phyloP scores from a whole-genome alignment of 2,329 filamentous ascomycete genomes.

The Trichoderma gracile region DNA sequence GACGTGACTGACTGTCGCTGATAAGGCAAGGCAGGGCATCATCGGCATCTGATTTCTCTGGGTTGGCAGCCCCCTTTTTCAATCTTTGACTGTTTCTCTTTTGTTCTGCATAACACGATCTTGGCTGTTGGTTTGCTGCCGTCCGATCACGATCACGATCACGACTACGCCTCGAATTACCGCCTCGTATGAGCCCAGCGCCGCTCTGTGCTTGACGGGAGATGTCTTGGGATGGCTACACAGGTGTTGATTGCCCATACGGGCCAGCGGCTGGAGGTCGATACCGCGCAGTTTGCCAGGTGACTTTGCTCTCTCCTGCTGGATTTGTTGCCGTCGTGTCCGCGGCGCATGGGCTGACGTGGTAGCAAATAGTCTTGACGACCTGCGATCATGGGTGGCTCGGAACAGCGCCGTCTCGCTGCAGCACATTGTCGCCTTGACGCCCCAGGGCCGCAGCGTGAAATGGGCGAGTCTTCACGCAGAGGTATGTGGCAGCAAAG shows the following conservation, averaged over 20 bases:
- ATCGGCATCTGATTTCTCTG: not conserved
- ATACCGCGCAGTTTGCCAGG: slow-evolving; percentile 74
- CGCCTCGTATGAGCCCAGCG: slow-evolving; percentile 29
- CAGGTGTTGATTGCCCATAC: slow-evolving; percentile 91
- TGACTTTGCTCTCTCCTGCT: slow-evolving; percentile 49
- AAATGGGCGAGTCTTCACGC: slow-evolving; percentile 76
- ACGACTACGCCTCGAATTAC: not conserved
- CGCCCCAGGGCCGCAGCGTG: slow-evolving; percentile 78
- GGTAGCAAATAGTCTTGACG: slow-evolving; percentile 66
- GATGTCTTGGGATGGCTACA: slow-evolving; percentile 75
- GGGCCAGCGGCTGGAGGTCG: slow-evolving; percentile 79
- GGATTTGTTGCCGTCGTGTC: not conserved
- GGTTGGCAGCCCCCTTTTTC: slow-evolving; percentile 1
- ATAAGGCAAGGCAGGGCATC: slow-evolving; percentile 13
- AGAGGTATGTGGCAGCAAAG: slow-evolving; percentile 58
- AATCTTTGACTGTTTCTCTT: not conserved
- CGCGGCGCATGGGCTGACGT: not conserved
- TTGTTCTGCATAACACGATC: not conserved
- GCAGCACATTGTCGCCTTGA: slow-evolving; percentile 84
- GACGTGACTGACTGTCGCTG: not conserved
- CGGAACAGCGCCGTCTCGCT: slow-evolving; percentile 71
- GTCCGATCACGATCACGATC: not conserved
- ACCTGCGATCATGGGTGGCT: slow-evolving; percentile 78
- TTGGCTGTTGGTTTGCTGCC: not conserved
- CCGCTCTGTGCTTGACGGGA: slow-evolving; percentile 39